phyloP scores from a whole-genome alignment of 352 stramenopile species.

The Globisporangium iwayamae region DNA sequence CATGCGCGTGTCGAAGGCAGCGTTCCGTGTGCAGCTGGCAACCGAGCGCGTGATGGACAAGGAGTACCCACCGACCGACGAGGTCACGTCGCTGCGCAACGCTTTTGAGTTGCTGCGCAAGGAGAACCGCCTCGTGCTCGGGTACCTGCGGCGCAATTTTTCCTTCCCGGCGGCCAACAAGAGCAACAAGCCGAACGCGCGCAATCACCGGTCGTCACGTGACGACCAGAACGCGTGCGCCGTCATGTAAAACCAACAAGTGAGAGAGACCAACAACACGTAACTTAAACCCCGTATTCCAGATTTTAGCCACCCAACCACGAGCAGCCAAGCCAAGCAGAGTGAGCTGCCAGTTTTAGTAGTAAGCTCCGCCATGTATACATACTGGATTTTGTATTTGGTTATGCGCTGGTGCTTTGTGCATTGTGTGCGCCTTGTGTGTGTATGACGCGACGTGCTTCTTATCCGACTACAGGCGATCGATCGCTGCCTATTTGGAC shows the following conservation, averaged over 20 bases:
- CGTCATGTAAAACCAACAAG: slow-evolving; percentile 45
- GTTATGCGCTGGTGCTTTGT: background rate
- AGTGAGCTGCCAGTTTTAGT: background rate
- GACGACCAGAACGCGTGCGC: slow-evolving; percentile 56
- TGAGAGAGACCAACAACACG: background rate
- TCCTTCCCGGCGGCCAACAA: slow-evolving; percentile 51
- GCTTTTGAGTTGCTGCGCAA: slow-evolving; percentile 61
- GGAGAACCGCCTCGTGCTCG: slow-evolving; percentile 68
- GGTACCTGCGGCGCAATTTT: slow-evolving; percentile 83
- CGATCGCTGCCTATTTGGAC: slow-evolving; percentile 25
- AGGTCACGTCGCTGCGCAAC: slow-evolving; percentile 35
- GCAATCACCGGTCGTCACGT: slow-evolving; percentile 26
- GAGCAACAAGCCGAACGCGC: slow-evolving; percentile 22
- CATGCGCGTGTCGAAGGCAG: slow-evolving; percentile 77
- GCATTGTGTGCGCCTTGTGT: background rate
- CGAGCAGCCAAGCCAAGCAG: background rate
- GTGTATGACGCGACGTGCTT: no score
- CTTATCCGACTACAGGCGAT: no score
- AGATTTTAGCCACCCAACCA: background rate
- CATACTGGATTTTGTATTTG: background rate
- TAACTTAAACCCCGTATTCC: slow-evolving; percentile 19
- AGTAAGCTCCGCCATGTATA: background rate
- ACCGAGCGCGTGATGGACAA: slow-evolving; percentile 76
- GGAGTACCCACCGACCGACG: slow-evolving; percentile 26
- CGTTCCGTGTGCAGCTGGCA: slow-evolving; percentile 75